Percentiles rank a stretch among this genome's conserved stretches.
These are phyloP conservation scores for Colletotrichum endophyticum DNA, from an alignment of 2,329 filamentous ascomycete species.

Conservation along the genomic window DNA sequence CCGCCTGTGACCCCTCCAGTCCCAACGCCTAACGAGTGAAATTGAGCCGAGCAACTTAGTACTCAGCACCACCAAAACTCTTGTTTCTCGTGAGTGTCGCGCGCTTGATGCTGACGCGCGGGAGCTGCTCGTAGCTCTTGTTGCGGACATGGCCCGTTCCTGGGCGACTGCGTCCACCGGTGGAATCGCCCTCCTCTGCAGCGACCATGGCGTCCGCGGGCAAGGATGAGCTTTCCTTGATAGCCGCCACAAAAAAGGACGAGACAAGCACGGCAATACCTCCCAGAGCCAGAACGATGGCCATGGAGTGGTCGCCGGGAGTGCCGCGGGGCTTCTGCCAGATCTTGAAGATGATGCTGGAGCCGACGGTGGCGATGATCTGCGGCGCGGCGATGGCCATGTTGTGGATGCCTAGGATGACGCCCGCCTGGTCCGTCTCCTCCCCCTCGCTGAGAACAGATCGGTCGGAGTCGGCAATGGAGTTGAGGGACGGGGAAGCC, in stretches of 20 bases:
- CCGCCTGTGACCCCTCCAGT: background rate
- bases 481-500: slow-evolving; percentile 8
- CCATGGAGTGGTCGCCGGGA: slow-evolving; percentile 85
- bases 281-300: slow-evolving; percentile 84
- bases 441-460: slow-evolving; percentile 48
- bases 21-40: slow-evolving; percentile 15
- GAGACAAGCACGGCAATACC: slow-evolving; percentile 80
- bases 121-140: slow-evolving; percentile 44
- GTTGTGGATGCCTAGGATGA: slow-evolving; percentile 94
- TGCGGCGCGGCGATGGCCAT: slow-evolving; percentile 92
- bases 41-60: slow-evolving; percentile 28
- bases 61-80: slow-evolving; percentile 56
- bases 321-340: slow-evolving; percentile 87
- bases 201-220: slow-evolving; percentile 43
- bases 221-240: slow-evolving; percentile 63
- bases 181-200: slow-evolving; percentile 46
- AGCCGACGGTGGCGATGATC: slow-evolving; percentile 85
- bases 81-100: slow-evolving; percentile 53
- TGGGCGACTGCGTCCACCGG: slow-evolving; percentile 26
- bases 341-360: slow-evolving; percentile 81
- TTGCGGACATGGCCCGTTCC: slow-evolving; percentile 37
- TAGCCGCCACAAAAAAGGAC: slow-evolving; percentile 72
- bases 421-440: slow-evolving; percentile 78
- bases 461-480: slow-evolving; percentile 10
- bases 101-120: slow-evolving; percentile 48